These are phyloP conservation scores for Macaranga tanarius DNA, from an alignment of 441 rosid species.

Conservation along the genomic window DNA sequence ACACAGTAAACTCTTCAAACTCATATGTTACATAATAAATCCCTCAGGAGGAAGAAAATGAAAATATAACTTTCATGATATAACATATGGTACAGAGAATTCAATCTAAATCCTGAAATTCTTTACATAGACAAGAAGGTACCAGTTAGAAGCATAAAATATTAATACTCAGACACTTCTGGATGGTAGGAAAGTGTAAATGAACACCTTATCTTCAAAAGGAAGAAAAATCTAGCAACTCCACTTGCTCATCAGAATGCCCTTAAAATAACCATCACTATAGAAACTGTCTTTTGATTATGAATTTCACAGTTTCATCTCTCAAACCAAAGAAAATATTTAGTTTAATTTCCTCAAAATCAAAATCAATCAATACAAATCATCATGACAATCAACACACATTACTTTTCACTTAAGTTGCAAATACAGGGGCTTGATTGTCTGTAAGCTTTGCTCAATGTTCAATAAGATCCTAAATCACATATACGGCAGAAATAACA, in stretches of 20 bases:
- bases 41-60: background rate
- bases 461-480: background rate
- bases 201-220: background rate
- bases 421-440: background rate
- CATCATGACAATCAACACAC: background rate
- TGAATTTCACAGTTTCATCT: background rate
- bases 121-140: background rate
- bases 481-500: background rate
- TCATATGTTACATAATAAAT: background rate
- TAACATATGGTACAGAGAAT: background rate
- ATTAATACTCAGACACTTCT: background rate
- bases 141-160: background rate
- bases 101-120: background rate
- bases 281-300: background rate
- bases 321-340: background rate
- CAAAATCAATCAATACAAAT: background rate
- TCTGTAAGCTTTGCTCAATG: background rate
- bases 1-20: background rate
- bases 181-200: background rate
- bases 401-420: background rate
- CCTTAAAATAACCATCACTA: background rate
- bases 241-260: background rate
- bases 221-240: background rate
- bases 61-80: background rate
- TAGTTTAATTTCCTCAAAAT: background rate